Evolutionary conservation across 371 early-diverging fungal species (phyloP).

Genomic region (Apophysomyces trapeziformis): DNA sequence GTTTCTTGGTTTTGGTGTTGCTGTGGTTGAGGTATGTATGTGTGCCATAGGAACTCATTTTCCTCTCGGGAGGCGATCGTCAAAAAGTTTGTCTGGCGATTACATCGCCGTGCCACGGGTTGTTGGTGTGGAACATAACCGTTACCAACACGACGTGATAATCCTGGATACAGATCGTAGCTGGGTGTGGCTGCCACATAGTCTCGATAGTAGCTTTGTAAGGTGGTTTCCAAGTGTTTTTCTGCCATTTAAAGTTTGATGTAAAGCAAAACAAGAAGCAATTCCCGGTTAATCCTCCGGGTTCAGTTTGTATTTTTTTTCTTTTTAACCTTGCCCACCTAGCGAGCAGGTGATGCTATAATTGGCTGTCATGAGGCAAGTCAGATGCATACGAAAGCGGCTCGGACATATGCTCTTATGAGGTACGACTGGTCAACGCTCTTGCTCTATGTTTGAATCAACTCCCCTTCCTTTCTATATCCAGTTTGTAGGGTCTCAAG

Average conservation of each 20-base stretch:
- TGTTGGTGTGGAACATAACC: conserved; percentile 35
- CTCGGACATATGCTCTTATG: not conserved
- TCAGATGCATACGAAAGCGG: not conserved
- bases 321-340: not conserved
- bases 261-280: not conserved
- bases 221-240: conserved; percentile 40
- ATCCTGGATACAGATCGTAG: conserved; percentile 48
- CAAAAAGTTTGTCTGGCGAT: conserved; percentile 34
- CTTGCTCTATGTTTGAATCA: no score
- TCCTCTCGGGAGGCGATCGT: not conserved
- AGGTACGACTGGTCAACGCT: no score
- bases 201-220: conserved; percentile 41
- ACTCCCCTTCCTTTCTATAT: no score
- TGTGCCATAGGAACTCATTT: not conserved
- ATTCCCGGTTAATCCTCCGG: not conserved
- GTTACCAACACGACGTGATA: conserved; percentile 42
- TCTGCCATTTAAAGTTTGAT: not conserved
- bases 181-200: conserved; percentile 36
- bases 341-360: not conserved
- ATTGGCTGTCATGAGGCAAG: not conserved
- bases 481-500: no score
- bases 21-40: conserved; percentile 6
- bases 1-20: conserved; percentile 16
- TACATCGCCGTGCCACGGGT: conserved; percentile 9
- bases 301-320: not conserved